Conservation (phyloP, 1,284 basidiomycete species). For the Tremellales sp. region DNA sequence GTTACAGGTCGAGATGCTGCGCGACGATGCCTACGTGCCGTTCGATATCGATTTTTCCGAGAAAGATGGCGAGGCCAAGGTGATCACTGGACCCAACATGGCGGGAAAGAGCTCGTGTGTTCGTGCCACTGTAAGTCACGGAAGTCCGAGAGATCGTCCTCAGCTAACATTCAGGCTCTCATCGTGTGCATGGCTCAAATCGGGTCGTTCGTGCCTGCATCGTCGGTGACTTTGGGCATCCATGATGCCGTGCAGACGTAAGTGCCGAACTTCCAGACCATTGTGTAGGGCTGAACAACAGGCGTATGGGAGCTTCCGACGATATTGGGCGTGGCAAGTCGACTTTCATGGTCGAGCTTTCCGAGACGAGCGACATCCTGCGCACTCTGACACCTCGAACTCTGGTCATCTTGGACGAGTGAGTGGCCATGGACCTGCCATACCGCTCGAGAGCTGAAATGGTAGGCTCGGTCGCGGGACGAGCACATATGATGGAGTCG, state of each 20-base stretch:
- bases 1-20: constrained; percentile 67
- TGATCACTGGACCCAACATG: constrained; percentile 61
- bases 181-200: constrained; percentile 53
- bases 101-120: constrained; percentile 52
- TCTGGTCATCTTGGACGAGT: constrained; percentile 75
- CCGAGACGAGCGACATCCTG: constrained; percentile 87
- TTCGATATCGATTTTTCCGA: constrained; percentile 45
- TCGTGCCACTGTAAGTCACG: constrained; percentile 30
- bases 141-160: neutral
- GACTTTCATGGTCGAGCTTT: constrained; percentile 94
- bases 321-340: constrained; percentile 77
- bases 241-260: constrained; percentile 85
- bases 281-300: constrained; percentile 6
- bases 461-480: constrained; percentile 46
- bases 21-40: constrained; percentile 74
- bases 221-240: constrained; percentile 64
- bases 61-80: constrained; percentile 58
- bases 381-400: constrained; percentile 65
- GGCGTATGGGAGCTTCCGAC: constrained; percentile 63
- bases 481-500: constrained; percentile 46
- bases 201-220: constrained; percentile 61
- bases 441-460: constrained; percentile 3
- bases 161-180: constrained; percentile 21
- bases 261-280: constrained; percentile 48
- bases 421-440: constrained; percentile 10